These are phyloP conservation scores for Suhomyces chickasaworum DNA, from an alignment of 1,139 yeast genomes.

Conservation along the genomic window DNA sequence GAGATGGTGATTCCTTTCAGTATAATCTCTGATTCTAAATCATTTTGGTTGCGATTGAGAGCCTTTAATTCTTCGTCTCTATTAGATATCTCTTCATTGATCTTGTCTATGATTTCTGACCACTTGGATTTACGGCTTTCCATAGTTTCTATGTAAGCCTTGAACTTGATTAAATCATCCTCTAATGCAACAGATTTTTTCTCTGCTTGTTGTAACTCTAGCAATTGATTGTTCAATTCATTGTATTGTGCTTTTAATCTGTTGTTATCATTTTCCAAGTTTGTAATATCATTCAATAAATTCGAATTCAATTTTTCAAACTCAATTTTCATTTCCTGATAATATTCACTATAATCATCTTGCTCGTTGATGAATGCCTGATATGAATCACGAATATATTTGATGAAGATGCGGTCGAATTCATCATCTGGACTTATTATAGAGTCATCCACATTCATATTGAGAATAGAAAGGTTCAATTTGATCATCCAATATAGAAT, in stretches of 20 bases:
- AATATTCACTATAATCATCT: conserved; percentile 59
- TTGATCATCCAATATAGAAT: conserved; percentile 79
- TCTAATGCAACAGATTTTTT: conserved; percentile 66
- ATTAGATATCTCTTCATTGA: conserved; percentile 53
- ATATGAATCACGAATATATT: conserved; percentile 69
- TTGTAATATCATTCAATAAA: conserved; percentile 39
- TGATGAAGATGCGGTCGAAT: conserved; percentile 62
- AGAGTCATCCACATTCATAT: conserved; percentile 32
- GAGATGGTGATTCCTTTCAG: conserved; percentile 60
- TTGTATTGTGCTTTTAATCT: conserved; percentile 35
- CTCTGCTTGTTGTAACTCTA: conserved; percentile 47
- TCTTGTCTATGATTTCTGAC: conserved; percentile 57
- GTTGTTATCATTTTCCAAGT: conserved; percentile 46
- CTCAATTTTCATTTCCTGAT: conserved; percentile 57
- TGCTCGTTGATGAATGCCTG: conserved; percentile 63
- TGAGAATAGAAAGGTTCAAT: conserved; percentile 51
- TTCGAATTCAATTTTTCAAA: conserved; percentile 44
- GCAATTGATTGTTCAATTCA: conserved; percentile 27
- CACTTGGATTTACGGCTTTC: conserved; percentile 65
- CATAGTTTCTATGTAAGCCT: conserved; percentile 69
- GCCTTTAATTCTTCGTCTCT: conserved; percentile 47
- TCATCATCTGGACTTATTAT: conserved; percentile 42
- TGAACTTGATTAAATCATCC: conserved; percentile 70
- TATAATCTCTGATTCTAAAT: conserved; percentile 50
- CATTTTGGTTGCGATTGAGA: conserved; percentile 47